A percentile compares a stretch with the other conserved stretches of the same genome.
Conservation (phyloP, 2,329 filamentous ascomycete genomes). For the Penicillium sp. region DNA sequence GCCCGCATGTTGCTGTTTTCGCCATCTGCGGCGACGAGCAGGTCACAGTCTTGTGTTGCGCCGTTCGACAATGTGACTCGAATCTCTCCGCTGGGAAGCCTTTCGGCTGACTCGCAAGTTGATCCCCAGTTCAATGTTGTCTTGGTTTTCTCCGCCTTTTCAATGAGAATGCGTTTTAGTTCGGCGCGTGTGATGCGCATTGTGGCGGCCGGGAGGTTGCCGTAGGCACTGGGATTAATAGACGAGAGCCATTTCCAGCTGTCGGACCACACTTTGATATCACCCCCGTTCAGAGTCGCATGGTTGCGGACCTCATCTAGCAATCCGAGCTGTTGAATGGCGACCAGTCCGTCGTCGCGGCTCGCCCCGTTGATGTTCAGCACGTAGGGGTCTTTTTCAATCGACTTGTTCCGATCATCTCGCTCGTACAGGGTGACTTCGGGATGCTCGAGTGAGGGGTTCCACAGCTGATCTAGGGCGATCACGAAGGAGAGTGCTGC, state of each 20-base stretch:
- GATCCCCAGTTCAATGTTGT: not conserved
- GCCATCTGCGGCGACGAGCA: not conserved
- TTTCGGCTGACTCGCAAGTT: not conserved
- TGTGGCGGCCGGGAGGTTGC: not conserved
- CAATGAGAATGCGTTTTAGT: not conserved
- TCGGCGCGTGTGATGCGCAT: not conserved
- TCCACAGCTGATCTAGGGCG: not conserved
- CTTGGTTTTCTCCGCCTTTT: not conserved
- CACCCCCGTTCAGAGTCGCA: not conserved
- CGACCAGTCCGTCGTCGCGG: not conserved
- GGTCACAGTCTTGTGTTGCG: not conserved
- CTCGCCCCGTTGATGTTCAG: not conserved
- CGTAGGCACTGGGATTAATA: not conserved
- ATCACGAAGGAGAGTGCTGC: not conserved
- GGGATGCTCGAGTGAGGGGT: not conserved
- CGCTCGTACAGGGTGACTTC: not conserved
- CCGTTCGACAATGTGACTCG: not conserved
- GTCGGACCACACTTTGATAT: not conserved
- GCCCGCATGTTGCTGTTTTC: not conserved
- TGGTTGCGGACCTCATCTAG: not conserved
- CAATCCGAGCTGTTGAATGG: not conserved
- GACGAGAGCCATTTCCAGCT: not conserved
- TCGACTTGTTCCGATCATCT: not conserved
- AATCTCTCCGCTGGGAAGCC: not conserved
- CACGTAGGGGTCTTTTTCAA: not conserved